Percentiles rank a stretch among this genome's conserved stretches.
These are phyloP conservation scores for Hypoxylon sp. DNA, from an alignment of 2,329 filamentous ascomycete species.

Conservation along the genomic window DNA sequence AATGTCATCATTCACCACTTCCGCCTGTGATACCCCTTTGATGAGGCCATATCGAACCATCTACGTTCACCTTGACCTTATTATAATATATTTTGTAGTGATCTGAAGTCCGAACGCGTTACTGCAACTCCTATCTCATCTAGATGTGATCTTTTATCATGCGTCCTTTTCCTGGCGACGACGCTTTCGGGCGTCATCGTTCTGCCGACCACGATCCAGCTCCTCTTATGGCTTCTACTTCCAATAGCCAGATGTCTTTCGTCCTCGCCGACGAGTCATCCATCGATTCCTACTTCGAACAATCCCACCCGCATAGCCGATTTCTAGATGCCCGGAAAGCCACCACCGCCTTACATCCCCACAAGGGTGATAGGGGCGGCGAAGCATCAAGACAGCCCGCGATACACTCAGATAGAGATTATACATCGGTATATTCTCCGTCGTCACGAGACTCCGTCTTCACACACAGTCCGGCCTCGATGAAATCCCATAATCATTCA, in stretches of 20 bases:
- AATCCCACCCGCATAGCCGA: constrained; percentile 50
- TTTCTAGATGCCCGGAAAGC: constrained; percentile 56
- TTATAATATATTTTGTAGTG: constrained; percentile 18
- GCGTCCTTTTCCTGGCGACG: constrained; percentile 64
- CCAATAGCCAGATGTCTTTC: constrained; percentile 66
- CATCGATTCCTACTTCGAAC: constrained; percentile 60
- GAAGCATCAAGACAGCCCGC: constrained; percentile 38
- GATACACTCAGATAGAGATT: constrained; percentile 39
- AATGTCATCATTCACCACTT: constrained; percentile 37
- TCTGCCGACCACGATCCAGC: constrained; percentile 57
- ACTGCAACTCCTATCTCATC: constrained; percentile 21
- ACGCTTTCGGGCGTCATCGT: constrained; percentile 60
- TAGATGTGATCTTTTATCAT: constrained; percentile 53
- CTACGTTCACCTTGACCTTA: constrained; percentile 5
- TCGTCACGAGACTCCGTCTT: constrained; percentile 53
- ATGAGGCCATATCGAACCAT: constrained; percentile 14
- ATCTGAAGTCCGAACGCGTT: constrained; percentile 13
- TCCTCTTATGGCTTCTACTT: constrained; percentile 53
- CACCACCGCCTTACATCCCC: constrained; percentile 29
- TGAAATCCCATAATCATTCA: constrained; percentile 52
- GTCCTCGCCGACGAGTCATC: constrained; percentile 66
- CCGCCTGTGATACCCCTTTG: constrained; percentile 18
- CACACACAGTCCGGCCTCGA: constrained; percentile 53
- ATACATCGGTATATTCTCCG: constrained; percentile 49
- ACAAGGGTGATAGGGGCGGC: constrained; percentile 46